Percentiles rank a stretch among this genome's conserved stretches.
phyloP scores from a whole-genome alignment of 306 rosid genomes.

The Lithocarpus polystachyus region DNA sequence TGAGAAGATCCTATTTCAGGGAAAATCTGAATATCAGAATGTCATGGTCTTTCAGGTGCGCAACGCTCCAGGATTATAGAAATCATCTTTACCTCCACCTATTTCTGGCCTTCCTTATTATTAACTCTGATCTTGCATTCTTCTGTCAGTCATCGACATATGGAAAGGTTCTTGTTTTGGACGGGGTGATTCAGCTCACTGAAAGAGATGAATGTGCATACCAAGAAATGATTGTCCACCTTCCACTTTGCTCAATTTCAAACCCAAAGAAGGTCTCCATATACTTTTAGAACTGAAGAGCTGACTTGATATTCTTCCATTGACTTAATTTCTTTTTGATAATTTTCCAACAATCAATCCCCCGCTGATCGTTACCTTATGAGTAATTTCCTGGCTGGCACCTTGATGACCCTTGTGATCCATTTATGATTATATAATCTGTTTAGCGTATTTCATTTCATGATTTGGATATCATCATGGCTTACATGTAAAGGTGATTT shows the following conservation, averaged over 20 bases:
- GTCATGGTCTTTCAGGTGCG: conserved; percentile 93
- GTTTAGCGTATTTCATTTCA: background rate
- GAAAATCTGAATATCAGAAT: conserved; percentile 87
- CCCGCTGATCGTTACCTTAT: background rate
- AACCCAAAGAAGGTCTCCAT: conserved; percentile 76
- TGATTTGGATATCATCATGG: background rate
- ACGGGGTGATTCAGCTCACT: conserved; percentile 97
- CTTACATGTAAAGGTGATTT: background rate
- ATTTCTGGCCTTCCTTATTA: conserved; percentile 2
- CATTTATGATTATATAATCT: background rate
- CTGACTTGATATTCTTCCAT: background rate
- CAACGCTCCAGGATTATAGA: conserved; percentile 2
- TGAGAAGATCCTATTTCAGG: conserved; percentile 82
- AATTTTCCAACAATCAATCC: background rate
- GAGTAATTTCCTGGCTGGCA: background rate
- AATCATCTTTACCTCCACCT: conserved; percentile 3
- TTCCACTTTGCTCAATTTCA: conserved; percentile 92
- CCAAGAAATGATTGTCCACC: conserved; percentile 98
- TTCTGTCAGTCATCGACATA: conserved; percentile 75
- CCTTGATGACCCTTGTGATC: background rate
- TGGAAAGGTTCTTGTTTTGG: conserved; percentile 95
- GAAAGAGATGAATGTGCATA: conserved; percentile 99
- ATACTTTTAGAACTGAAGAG: conserved; percentile 5
- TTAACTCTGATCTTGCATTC: background rate
- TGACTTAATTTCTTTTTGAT: background rate